Percentiles rank a stretch among this genome's conserved stretches.
These are phyloP conservation scores for Ustilaginoidea virens DNA, from an alignment of 2,329 filamentous ascomycete genomes.

Conservation along the genomic window DNA sequence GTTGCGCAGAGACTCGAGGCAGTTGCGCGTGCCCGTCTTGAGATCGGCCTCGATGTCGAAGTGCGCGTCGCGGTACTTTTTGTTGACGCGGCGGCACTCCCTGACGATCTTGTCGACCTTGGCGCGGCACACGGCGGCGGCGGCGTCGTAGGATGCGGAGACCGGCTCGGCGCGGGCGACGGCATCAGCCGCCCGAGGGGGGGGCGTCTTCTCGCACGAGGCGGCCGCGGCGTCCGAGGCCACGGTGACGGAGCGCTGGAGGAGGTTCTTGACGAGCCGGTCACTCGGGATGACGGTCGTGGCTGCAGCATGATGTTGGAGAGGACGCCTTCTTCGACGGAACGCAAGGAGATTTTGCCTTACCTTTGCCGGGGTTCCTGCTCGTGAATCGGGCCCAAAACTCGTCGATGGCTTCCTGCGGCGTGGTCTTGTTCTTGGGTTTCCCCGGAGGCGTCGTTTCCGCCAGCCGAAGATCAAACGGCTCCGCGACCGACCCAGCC, in stretches of 20 bases:
- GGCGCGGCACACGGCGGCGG: constrained; percentile 49
- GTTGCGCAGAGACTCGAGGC: constrained; percentile 29
- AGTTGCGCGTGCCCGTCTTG: constrained; percentile 39
- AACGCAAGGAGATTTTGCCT: too few relatives aligned
- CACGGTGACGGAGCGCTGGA: constrained; percentile 22
- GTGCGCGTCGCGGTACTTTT: constrained; percentile 74
- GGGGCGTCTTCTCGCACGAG: too few relatives aligned
- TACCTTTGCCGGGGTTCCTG: constrained; percentile 55
- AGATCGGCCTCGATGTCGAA: constrained; percentile 73
- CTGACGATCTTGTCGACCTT: constrained; percentile 46
- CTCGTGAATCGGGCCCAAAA: constrained; percentile 62
- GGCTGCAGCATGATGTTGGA: constrained; percentile 25
- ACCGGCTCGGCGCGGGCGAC: constrained; percentile 15
- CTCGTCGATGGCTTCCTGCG: constrained; percentile 53
- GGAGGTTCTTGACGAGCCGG: constrained; percentile 44
- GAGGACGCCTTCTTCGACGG: too few relatives aligned
- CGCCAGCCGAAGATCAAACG: not conserved
- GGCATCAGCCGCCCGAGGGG: too few relatives aligned
- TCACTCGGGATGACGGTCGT: constrained; percentile 57
- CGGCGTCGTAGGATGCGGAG: constrained; percentile 59
- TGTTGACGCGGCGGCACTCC: constrained; percentile 61
- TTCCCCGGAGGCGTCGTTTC: not conserved
- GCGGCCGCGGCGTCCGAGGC: too few relatives aligned
- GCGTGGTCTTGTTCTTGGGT: constrained; percentile 34
- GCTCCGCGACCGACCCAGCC: too few relatives aligned